These are phyloP conservation scores for Mercurialis annua DNA, from an alignment of 345 rosid genomes.

Conservation along the genomic window DNA sequence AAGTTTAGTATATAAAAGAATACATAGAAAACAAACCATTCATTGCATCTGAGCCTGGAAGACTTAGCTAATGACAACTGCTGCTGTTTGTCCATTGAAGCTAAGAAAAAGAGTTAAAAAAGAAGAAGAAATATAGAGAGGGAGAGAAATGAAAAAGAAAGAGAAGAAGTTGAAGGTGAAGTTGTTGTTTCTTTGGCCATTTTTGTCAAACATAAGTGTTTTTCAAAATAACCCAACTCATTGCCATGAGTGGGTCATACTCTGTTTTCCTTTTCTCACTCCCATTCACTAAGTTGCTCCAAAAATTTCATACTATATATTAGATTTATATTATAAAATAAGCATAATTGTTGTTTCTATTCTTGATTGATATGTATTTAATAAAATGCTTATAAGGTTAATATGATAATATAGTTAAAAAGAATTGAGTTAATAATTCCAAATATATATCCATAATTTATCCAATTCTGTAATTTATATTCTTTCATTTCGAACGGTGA, in stretches of 20 bases:
- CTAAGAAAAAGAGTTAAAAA: slow-evolving; percentile 4
- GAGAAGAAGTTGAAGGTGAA: slow-evolving; percentile 11
- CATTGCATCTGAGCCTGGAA: slow-evolving; percentile 80
- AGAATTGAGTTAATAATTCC: too few species aligned
- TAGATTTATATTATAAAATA: too few species aligned
- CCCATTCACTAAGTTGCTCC: too few species aligned
- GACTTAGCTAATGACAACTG: slow-evolving; percentile 68
- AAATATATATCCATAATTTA: too few species aligned
- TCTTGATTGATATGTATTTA: too few species aligned
- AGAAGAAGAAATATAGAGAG: slow-evolving; percentile 5
- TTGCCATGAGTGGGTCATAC: slow-evolving; percentile 50
- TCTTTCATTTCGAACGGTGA: too few species aligned
- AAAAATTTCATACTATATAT: too few species aligned
- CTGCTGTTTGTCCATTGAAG: slow-evolving; percentile 65
- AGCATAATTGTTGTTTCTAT: too few species aligned
- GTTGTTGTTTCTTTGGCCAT: slow-evolving; percentile 30
- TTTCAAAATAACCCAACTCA: slow-evolving; percentile 33
- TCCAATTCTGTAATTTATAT: too few species aligned
- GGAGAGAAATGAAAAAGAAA: background rate
- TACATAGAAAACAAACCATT: slow-evolving; percentile 53
- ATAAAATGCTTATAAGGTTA: too few species aligned
- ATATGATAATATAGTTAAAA: too few species aligned
- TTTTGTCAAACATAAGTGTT: slow-evolving; percentile 39
- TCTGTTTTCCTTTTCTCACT: background rate
- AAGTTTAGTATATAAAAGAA: background rate